Base-by-base conservation (phyloP, 768 basidiomycete genomes). In the Boletus barrowsii region DNA sequence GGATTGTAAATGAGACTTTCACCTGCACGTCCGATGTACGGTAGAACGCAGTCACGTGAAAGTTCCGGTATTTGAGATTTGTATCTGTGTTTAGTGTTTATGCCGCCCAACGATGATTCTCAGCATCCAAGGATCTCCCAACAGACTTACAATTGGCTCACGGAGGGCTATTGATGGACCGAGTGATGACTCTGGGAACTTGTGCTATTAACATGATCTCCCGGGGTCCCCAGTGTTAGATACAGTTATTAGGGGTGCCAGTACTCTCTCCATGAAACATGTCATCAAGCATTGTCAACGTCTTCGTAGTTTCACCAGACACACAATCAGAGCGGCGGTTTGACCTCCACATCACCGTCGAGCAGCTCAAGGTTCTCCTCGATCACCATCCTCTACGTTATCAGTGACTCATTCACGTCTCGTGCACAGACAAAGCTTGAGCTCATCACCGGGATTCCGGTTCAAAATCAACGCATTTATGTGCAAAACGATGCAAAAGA, bases 301-400 rank as follows among this genome's bases (percentile, higher is more conserved):
- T 97, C 42, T 93, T 84, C 60, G 86, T 98, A 8, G 68, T 82
- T 13, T 98, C 95, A 10, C 87, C 86, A 7, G 93, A 97, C 66
- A 96, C 94, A 2, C 87, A 83, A 59, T 93, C 92, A 0, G 96
- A 98, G 72, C 83, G 96, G 44, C 82, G 89, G 0, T 83, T 92
- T 57, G 90, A 94, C 62, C 81, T 84, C 24, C 81, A 85, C 57
- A 73, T 84, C 30, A 87, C 89, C 0, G 78, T 98, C 46, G 78
- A 78, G 35, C 81, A 89, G 62, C 84, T 98, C 60, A 98, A 97
- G 83, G 93, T 93, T 26, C 45, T 49, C 62, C 11, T 15, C 15
- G 17, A 10, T 10, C 13, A 4, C 10, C 9, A 9, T 20, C 9
- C n/a, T 13, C 5, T 20, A 18, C 14, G 39, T 40, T n/a, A 26